A percentile compares a stretch with the other conserved stretches of the same genome.
Conservation (phyloP, 805 yeast genomes). For the Jamesozyma gamospora region DNA sequence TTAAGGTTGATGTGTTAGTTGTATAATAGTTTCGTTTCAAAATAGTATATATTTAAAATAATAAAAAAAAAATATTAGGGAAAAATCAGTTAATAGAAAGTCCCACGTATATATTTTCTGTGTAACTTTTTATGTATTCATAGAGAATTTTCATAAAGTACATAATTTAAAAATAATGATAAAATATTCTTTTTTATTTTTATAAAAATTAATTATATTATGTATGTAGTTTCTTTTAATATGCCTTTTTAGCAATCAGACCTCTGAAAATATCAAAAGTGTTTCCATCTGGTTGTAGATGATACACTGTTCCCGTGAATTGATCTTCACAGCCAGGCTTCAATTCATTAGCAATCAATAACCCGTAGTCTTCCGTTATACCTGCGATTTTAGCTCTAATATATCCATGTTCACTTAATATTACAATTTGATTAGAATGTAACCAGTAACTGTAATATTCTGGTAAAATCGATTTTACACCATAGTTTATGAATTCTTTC, state of each 20-base stretch:
- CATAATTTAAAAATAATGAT: not conserved
- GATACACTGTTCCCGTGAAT: slow-evolving; percentile 46
- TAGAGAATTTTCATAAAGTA: not conserved
- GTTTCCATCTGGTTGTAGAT: slow-evolving; percentile 94
- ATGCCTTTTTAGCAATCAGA: slow-evolving; percentile 52
- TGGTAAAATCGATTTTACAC: slow-evolving; percentile 56
- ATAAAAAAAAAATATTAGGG: not conserved
- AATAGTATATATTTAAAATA: not conserved
- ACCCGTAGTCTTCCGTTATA: slow-evolving; percentile 75
- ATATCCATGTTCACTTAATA: slow-evolving; percentile 44
- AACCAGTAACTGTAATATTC: slow-evolving; percentile 81
- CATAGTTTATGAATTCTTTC: slow-evolving; percentile 46
- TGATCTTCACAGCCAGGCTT: slow-evolving; percentile 31
- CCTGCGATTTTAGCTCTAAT: slow-evolving; percentile 62
- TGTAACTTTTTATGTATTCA: not conserved
- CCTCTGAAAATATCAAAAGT: slow-evolving; percentile 94
- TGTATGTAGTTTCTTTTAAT: not conserved
- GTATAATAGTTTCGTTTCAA: slow-evolving; percentile 3
- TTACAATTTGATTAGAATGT: slow-evolving; percentile 66
- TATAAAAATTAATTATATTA: not conserved
- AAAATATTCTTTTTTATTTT: not conserved
- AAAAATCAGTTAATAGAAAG: not conserved
- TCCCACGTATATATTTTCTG: not conserved
- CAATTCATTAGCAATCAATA: slow-evolving; percentile 65
- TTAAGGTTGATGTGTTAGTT: slow-evolving; percentile 3